Evolutionary conservation across 192 early-diverging fungal species (phyloP), one percentile per base, ranked within the genome.

Genomic region (Phlyctochytrium planicorne): DNA sequence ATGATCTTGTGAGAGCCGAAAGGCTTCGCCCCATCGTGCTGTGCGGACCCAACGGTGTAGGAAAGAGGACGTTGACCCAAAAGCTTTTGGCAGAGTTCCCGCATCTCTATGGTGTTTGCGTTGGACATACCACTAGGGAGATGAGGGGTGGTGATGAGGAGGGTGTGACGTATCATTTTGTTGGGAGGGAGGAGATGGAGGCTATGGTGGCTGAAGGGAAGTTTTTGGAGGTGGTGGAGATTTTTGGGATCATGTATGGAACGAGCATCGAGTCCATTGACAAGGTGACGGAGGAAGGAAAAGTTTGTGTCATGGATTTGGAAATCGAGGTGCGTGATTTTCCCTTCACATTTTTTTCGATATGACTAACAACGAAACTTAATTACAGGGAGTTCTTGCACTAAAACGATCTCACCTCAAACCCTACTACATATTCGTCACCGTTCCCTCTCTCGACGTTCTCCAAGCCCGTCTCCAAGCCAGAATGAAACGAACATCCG

Each of bases 171-270:
- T 87, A 88, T 63, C 75, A 79, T 27, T 88, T 88, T 66, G 79
- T 82, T 1, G 40, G 40, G 10, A 37, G 67, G 17, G 62, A 29
- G 20, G 77, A 75, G 36, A 80, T 88, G 76, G 67, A 76, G 52
- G 67, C 33, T 3, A 71, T 81, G 72, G 59, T 80, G 25, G 70
- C 70, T 23, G 59, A 71, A 12, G 82, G 80, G 31, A 62, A 79
- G 50, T 83, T 87, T 56, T 66, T 84, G 1, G 80, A 87, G 67
- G 70, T 77, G 23, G 84, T 78, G 17, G 67, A 65, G 2, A 59
- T 87, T 30, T 84, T 82, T 74, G 86, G 86, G 10, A 74, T 84
- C 62, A 66, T 79, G 78, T 87, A 87, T 57, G 86, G 86, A 27
- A 81, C 78, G 2, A 66, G 68, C 24, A 67, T 77, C 53, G 75